Evolutionary conservation across 306 rosid genomes (phyloP).

Genomic region (Heteromeles arbutifolia): DNA sequence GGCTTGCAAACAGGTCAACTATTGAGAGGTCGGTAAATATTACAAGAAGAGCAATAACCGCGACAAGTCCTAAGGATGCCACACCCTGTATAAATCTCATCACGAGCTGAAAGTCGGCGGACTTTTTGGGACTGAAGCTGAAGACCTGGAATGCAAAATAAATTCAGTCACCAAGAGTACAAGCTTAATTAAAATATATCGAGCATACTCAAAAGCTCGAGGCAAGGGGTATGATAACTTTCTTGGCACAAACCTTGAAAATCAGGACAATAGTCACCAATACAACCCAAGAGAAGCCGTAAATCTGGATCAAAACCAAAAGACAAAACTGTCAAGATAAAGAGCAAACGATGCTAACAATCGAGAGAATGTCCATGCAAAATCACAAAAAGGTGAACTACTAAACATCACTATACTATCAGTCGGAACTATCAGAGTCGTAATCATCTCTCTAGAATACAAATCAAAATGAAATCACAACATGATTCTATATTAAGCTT

Average conservation of each 20-base stretch:
- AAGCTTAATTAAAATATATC: background rate
- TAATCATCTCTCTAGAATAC: background rate
- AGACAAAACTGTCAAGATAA: constrained; percentile 20
- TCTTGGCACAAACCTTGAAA: constrained; percentile 67
- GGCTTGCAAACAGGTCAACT: constrained; percentile 74
- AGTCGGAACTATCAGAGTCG: background rate
- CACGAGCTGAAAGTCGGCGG: constrained; percentile 56
- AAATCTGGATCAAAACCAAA: constrained; percentile 37
- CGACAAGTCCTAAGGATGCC: constrained; percentile 50
- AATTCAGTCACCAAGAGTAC: background rate
- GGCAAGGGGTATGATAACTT: background rate
- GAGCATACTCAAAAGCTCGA: background rate
- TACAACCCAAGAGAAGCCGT: constrained; percentile 91
- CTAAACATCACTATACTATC: background rate
- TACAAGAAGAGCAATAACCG: constrained; percentile 64
- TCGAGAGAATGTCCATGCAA: background rate
- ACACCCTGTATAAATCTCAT: constrained; percentile 83
- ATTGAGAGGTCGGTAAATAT: constrained; percentile 56
- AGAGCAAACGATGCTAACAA: background rate
- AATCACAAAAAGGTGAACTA: background rate
- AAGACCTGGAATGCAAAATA: constrained; percentile 50
- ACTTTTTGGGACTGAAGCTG: constrained; percentile 75
- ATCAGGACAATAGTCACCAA: constrained; percentile 65
- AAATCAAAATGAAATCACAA: background rate
- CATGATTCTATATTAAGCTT: background rate